These are phyloP conservation scores for Exophiala calicioides DNA, from an alignment of 2,329 filamentous ascomycete species.

Conservation along the genomic window DNA sequence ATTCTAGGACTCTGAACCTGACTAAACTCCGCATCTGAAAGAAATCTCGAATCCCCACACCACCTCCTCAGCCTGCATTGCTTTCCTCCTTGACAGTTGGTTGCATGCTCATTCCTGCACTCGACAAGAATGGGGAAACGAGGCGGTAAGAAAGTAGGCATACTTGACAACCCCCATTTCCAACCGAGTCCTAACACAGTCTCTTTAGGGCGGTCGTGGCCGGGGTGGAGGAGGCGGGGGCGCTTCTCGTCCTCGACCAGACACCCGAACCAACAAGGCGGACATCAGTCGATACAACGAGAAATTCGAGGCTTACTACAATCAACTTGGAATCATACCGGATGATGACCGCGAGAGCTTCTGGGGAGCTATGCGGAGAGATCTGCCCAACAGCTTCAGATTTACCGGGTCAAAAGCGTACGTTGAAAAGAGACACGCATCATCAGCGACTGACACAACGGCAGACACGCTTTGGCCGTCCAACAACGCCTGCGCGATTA, in stretches of 20 bases:
- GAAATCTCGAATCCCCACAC: too few relatives aligned
- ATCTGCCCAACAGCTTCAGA: conserved; percentile 94
- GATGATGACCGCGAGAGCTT: conserved; percentile 78
- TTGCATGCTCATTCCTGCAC: conserved; percentile 6
- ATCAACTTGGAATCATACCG: conserved; percentile 70
- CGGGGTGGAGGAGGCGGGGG: conserved; percentile 45
- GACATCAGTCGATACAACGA: conserved; percentile 77
- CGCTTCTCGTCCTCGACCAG: conserved; percentile 35
- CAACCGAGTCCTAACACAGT: neutral
- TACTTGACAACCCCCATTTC: neutral
- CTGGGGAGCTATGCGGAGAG: conserved; percentile 78
- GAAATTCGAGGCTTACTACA: conserved; percentile 84
- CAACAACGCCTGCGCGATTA: conserved; percentile 82
- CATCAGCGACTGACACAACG: conserved; percentile 14
- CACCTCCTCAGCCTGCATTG: too few relatives aligned
- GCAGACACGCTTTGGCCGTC: conserved; percentile 84
- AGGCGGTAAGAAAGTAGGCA: conserved; percentile 35
- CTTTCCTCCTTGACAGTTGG: too few relatives aligned
- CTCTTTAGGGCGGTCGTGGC: conserved; percentile 40
- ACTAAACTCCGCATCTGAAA: too few relatives aligned
- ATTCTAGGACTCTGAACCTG: too few relatives aligned
- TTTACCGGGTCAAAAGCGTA: conserved; percentile 95
- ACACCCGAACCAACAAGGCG: conserved; percentile 52
- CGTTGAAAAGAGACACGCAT: too few relatives aligned
- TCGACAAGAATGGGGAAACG: conserved; percentile 34